Base-by-base conservation (phyloP, 2,329 filamentous ascomycete genomes). In the Dactylellina parvicollis region DNA sequence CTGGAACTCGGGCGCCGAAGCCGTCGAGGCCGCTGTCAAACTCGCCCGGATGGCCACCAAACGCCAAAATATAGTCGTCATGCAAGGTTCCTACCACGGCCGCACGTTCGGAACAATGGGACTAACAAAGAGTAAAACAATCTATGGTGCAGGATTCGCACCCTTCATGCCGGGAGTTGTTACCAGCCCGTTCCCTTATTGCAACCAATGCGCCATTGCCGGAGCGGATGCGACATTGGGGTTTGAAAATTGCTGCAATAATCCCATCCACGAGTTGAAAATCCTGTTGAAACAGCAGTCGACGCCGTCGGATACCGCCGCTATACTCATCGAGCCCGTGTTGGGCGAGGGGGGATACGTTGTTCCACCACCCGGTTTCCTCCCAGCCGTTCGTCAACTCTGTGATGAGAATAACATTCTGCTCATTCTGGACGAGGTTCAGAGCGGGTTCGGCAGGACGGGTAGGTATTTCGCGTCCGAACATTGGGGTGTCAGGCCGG, bases 381-480 rank as follows among this genome's bases (percentile, higher is more conserved):
- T 83, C 4, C 76, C 79, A 1, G 79, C 79, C 8, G 76, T 83
- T 9, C 78, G 81, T 2, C 78, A 82, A 65, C 80, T 82, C 50
- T 83, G 82, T 66, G 81, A 82, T 62, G 80, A 81, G 74, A 78
- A 83, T 77, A 80, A 80, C 40, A 82, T 83, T 49, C 79, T 83
- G 1, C 78, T 83, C 4, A 81, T 83, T 2, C 76, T 76, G 10
- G 82, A 83, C 61, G 82, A 83, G 64, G 82, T 83, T 1, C 82
- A 83, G 59, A 81, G 77, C 28, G 82, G 82, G 7, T 82, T 81
- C 75, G 82, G 82, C 1, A 79, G 82, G 28, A 83, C 82, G 1
- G 82, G 82, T 18, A 80, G 81, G 42, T 81, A 82, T 80, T 83
- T 82, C 66, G 81, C 81, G 4, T 76, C 82, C 10, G 80, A 83